Evolutionary conservation across 2,329 filamentous ascomycete species (phyloP).

Genomic region (Phialemoniopsis sp.): DNA sequence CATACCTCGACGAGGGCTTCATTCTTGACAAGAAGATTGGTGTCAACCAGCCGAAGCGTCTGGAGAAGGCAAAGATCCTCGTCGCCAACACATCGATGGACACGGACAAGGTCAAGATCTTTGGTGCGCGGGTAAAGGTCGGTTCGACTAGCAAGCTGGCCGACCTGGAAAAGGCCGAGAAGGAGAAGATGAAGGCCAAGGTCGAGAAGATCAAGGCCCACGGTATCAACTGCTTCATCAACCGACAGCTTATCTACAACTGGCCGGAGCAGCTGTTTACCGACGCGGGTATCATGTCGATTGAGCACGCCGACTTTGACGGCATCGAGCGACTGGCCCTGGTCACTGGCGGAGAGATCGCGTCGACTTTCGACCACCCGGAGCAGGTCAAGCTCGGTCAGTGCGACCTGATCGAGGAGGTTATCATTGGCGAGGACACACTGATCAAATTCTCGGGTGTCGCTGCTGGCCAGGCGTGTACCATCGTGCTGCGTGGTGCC

Average conservation of each 20-base stretch:
- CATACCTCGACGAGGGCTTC: slow-evolving; percentile 96
- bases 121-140: slow-evolving; percentile 94
- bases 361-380: slow-evolving; percentile 96
- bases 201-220: slow-evolving; percentile 98
- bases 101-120: slow-evolving; percentile 99
- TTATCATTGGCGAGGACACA: slow-evolving; percentile 97
- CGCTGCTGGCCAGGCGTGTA: slow-evolving; percentile 89
- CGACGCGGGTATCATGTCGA: slow-evolving; percentile 95
- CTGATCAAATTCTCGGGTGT: slow-evolving; percentile 97
- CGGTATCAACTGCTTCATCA: slow-evolving; percentile 99
- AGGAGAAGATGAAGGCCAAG: slow-evolving; percentile 99
- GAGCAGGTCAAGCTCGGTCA: slow-evolving; percentile 95
- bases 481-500: slow-evolving; percentile 90
- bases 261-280: slow-evolving; percentile 99
- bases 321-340: slow-evolving; percentile 92
- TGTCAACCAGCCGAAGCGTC: slow-evolving; percentile 94
- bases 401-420: slow-evolving; percentile 93
- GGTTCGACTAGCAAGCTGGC: slow-evolving; percentile 93
- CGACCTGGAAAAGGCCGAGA: slow-evolving; percentile 97
- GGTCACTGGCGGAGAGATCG: slow-evolving; percentile 95
- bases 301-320: slow-evolving; percentile 98
- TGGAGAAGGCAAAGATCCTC: slow-evolving; percentile 97
- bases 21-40: slow-evolving; percentile 99
- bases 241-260: slow-evolving; percentile 99
- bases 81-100: slow-evolving; percentile 99